Percentiles rank a stretch among this genome's conserved stretches.
phyloP scores from a whole-genome alignment of 2,329 filamentous ascomycete genomes.

The Periconia digitata region DNA sequence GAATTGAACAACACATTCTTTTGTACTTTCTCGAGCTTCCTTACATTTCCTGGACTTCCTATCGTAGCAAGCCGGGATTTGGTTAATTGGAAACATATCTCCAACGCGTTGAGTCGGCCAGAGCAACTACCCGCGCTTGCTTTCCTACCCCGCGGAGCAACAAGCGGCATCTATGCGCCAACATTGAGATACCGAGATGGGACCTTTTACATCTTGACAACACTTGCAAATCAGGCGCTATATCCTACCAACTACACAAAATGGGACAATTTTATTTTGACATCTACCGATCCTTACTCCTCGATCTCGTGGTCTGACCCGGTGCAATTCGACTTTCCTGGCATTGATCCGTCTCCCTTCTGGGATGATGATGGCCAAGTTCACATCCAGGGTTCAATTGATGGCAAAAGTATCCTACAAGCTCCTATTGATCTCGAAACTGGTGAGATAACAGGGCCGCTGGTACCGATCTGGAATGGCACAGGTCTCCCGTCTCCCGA shows the following conservation, averaged over 20 bases:
- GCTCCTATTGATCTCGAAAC: slow-evolving; percentile 20
- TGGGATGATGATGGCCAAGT: slow-evolving; percentile 55
- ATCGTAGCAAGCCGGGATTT: slow-evolving; percentile 55
- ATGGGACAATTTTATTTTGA: slow-evolving; percentile 14
- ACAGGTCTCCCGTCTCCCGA: slow-evolving; percentile 30
- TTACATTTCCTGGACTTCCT: slow-evolving; percentile 54
- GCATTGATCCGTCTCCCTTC: slow-evolving; percentile 51
- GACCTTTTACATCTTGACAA: slow-evolving; percentile 19
- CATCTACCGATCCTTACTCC: slow-evolving; percentile 43
- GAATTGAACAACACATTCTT: slow-evolving; percentile 47
- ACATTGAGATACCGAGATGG: slow-evolving; percentile 25
- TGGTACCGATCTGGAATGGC: slow-evolving; percentile 35
- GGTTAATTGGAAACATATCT: slow-evolving; percentile 26
- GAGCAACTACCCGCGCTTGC: slow-evolving; percentile 16
- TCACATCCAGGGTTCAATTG: slow-evolving; percentile 9
- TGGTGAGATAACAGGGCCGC: slow-evolving; percentile 13
- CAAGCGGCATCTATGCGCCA: slow-evolving; percentile 23
- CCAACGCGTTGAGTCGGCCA: slow-evolving; percentile 20
- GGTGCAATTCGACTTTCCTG: slow-evolving; percentile 50
- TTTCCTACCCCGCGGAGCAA: slow-evolving; percentile 11
- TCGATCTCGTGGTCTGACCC: slow-evolving; percentile 50
- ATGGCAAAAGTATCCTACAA: slow-evolving; percentile 7
- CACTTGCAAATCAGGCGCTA: slow-evolving; percentile 44
- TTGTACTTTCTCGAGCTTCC: slow-evolving; percentile 55
- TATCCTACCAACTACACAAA: slow-evolving; percentile 44